A percentile compares a stretch with the other conserved stretches of the same genome.
phyloP scores from a whole-genome alignment of 495 filamentous ascomycete genomes.

The Thozetella sp. region DNA sequence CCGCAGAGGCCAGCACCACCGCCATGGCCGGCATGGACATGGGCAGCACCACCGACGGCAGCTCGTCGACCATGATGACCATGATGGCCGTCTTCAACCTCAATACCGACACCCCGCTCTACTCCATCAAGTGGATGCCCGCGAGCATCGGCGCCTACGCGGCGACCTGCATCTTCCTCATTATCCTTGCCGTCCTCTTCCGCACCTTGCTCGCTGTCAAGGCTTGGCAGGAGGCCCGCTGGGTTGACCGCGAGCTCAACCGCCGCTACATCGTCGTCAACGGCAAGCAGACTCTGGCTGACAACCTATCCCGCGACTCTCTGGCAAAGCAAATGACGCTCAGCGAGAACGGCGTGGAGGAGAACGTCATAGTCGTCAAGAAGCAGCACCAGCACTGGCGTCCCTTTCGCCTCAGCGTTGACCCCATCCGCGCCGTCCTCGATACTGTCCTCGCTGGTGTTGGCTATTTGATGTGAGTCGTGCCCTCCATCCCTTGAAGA shows the following conservation, averaged over 20 bases:
- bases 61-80: constrained; percentile 25
- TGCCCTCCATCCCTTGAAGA: not conserved
- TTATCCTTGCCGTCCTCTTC: constrained; percentile 68
- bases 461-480: constrained; percentile 84
- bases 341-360: constrained; percentile 71
- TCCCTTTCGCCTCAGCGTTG: constrained; percentile 80
- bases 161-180: constrained; percentile 85
- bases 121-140: constrained; percentile 74
- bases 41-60: constrained; percentile 11
- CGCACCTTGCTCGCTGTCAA: constrained; percentile 72
- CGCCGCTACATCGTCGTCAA: constrained; percentile 76
- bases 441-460: constrained; percentile 73
- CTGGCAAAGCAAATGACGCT: constrained; percentile 61
- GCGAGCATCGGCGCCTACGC: constrained; percentile 68
- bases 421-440: constrained; percentile 71
- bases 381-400: constrained; percentile 44
- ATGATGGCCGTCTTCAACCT: constrained; percentile 67
- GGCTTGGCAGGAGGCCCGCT: constrained; percentile 47
- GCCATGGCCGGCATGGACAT: constrained; percentile 14
- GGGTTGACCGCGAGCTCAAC: constrained; percentile 64
- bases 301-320: constrained; percentile 48
- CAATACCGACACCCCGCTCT: constrained; percentile 69
- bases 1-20: constrained; percentile 16
- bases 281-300: constrained; percentile 59
- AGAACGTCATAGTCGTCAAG: constrained; percentile 70